Percentiles rank a stretch among this genome's conserved stretches.
phyloP scores from a whole-genome alignment of 371 early-diverging fungal genomes.

The Dentiscutata heterogama region DNA sequence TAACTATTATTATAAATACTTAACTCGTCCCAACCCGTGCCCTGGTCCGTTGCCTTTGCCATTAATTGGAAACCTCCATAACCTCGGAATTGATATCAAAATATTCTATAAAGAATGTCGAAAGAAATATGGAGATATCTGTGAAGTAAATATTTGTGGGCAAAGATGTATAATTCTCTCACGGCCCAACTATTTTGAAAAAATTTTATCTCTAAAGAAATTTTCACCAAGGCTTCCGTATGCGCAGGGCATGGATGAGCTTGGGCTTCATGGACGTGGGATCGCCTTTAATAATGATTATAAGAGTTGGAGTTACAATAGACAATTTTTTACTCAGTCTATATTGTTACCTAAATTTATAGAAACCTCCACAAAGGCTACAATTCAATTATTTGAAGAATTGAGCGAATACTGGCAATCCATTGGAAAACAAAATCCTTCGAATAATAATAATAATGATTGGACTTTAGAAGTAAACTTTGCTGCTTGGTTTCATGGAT shows the following conservation, averaged over 20 bases:
- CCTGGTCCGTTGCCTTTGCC: background rate
- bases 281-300: background rate
- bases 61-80: background rate
- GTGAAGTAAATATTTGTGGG: background rate
- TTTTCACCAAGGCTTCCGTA: too few species aligned
- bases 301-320: background rate
- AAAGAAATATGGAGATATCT: slow-evolving; percentile 1
- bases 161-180: background rate
- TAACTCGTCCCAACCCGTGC: background rate
- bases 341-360: background rate
- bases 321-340: slow-evolving; percentile 5
- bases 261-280: background rate
- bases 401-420: slow-evolving; percentile 6
- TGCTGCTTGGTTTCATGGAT: slow-evolving; percentile 21
- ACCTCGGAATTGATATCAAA: background rate
- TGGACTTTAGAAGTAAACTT: too few species aligned
- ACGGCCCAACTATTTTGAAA: too few species aligned
- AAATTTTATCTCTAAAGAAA: too few species aligned
- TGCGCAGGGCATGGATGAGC: too few species aligned
- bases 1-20: background rate
- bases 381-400: slow-evolving; percentile 12
- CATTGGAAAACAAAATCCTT: too few species aligned
- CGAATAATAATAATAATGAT: too few species aligned
- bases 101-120: background rate
- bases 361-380: background rate